Conservation (phyloP, 108 stramenopile species). For the Nitzschia inconspicua region DNA sequence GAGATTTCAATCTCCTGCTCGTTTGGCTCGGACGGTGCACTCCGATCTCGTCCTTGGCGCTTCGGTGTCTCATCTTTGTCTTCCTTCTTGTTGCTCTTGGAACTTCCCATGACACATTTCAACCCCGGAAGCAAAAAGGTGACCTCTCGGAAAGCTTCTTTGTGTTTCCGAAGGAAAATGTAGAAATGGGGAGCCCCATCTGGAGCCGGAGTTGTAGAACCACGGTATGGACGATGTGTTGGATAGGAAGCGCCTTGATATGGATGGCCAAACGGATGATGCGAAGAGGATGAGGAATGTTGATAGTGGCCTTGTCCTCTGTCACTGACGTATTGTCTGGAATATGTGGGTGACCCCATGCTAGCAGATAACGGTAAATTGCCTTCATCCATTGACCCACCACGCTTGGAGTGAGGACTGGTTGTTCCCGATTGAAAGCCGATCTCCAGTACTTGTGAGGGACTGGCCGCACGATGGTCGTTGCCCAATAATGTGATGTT, state of each 20-base stretch:
- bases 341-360: conserved; percentile 5
- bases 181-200: conserved; percentile 41
- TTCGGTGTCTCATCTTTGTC: conserved; percentile 21
- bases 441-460: conserved; percentile 46
- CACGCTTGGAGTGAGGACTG: conserved; percentile 15
- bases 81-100: conserved; percentile 4
- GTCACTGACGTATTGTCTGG: neutral
- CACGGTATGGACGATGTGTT: neutral
- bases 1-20: conserved; percentile 47
- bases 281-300: conserved; percentile 1
- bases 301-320: neutral
- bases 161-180: conserved; percentile 40
- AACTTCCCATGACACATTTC: conserved; percentile 33
- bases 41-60: conserved; percentile 11
- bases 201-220: neutral
- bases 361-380: conserved; percentile 22
- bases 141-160: conserved; percentile 54
- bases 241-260: neutral
- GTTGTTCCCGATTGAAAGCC: conserved; percentile 27
- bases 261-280: neutral
- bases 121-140: conserved; percentile 72
- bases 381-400: conserved; percentile 26
- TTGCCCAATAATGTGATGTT: conserved; percentile 38
- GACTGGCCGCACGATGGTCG: conserved; percentile 27
- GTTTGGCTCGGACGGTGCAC: conserved; percentile 25